phyloP scores from a whole-genome alignment of 768 basidiomycete genomes.

The Mycena venus region DNA sequence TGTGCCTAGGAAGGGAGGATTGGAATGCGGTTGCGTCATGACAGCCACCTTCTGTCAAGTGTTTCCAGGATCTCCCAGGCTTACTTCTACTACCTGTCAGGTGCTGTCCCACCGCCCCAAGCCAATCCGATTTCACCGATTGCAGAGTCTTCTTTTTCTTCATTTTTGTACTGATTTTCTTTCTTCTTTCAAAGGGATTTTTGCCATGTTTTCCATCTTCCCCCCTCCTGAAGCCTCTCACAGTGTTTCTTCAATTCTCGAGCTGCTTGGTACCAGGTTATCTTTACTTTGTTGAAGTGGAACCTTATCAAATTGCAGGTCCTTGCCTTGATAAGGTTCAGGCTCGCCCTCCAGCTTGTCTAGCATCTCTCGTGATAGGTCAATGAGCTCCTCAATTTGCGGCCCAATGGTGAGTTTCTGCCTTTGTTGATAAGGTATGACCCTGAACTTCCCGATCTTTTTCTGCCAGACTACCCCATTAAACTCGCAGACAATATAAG shows the following conservation, averaged over 20 bases:
- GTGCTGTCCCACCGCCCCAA: too few relatives aligned
- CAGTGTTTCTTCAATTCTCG: not conserved
- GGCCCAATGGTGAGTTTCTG: not conserved
- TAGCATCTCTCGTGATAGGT: not conserved
- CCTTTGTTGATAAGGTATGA: slow-evolving; percentile 14
- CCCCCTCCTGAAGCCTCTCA: not conserved
- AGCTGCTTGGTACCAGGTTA: too few relatives aligned
- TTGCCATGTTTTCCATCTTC: not conserved
- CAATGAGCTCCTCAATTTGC: not conserved
- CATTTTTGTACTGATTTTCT: too few relatives aligned
- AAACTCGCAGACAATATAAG: slow-evolving; percentile 26
- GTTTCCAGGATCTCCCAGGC: too few relatives aligned
- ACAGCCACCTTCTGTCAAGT: too few relatives aligned
- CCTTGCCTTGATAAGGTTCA: not conserved
- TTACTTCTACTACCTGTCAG: too few relatives aligned
- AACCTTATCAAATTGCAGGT: not conserved
- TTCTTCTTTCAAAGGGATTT: too few relatives aligned
- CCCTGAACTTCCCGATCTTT: slow-evolving; percentile 13
- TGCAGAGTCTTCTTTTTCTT: too few relatives aligned
- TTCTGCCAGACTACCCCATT: too few relatives aligned
- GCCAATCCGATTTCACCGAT: too few relatives aligned
- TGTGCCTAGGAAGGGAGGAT: too few relatives aligned
- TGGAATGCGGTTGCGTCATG: too few relatives aligned
- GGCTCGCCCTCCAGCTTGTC: not conserved
- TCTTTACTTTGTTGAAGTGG: not conserved